Base-by-base conservation (phyloP, 2,329 filamentous ascomycete species). In the Monilinia fructigena region DNA sequence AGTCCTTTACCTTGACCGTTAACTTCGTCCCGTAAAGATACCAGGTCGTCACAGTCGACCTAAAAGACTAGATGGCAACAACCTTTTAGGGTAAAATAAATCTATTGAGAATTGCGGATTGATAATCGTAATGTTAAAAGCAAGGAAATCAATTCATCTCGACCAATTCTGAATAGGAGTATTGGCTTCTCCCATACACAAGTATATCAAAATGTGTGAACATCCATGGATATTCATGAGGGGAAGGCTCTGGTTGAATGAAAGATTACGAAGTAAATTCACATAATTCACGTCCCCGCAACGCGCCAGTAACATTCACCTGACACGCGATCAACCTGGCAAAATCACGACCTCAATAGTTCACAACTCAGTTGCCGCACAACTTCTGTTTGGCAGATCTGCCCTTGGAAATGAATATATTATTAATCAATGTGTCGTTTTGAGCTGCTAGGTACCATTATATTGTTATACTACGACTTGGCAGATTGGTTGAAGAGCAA, bases 401-500 rank as follows among this genome's bases (percentile, higher is more conserved):
- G 45, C 42, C 54, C 12, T 31, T 16, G 7, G 59, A 26, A 42
- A 42, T 11, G 42, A 18, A 38, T 14, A 50, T 59, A 26, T 6
- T 18, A 45, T 69, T 66, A 72, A 62, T 70, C 70, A 61, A 76
- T 76, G 75, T 76, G 75, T 68, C 73, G 75, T 18, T 76, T 74
- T 62, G 74, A 76, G 67, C 54, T 76, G 16, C 67, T 76, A 12
- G 75, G 75, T 28, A 67, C 71, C 31, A 62, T 75, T 28, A 66
- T 76, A 63, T 68, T 76, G 48, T 68, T 75, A 35, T 71, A 63
- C 23, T 67, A 72, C 63, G 69, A 71, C 55, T 54, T 74, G 26
- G 50, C 68, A 20, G 70, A 73, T 56, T 70, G 70, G 63, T 65
- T 70, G 47, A 70, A 66, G 47, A 53, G 47, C 28, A 63, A 59